phyloP scores from a whole-genome alignment of 768 basidiomycete genomes.

The Chalciporus piperatus region DNA sequence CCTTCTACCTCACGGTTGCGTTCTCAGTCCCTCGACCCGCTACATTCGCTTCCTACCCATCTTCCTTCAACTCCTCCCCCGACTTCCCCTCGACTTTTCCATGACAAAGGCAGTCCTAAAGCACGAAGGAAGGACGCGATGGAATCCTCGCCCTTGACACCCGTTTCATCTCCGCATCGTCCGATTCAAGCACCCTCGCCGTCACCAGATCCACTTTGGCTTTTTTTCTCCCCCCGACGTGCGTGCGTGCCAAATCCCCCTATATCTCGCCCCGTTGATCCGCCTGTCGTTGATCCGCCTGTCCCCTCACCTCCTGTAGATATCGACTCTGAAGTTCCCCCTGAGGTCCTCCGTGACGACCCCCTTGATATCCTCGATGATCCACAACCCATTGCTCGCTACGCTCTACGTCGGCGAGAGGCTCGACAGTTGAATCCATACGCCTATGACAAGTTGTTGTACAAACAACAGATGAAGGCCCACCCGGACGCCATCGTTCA shows the following conservation, averaged over 20 bases:
- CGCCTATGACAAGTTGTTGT: conserved; percentile 49
- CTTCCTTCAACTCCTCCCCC: conserved; percentile 17
- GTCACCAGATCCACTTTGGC: conserved; percentile 25
- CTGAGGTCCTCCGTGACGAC: neutral
- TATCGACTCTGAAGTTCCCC: neutral
- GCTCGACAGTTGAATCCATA: conserved; percentile 62
- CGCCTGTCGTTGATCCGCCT: neutral
- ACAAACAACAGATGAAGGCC: conserved; percentile 47
- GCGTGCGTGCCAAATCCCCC: neutral
- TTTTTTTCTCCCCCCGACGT: conserved; percentile 8
- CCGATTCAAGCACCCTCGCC: conserved; percentile 3
- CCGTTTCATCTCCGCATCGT: conserved; percentile 14
- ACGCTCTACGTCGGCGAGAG: conserved; percentile 54
- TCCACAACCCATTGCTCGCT: conserved; percentile 33
- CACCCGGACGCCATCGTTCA: conserved; percentile 70
- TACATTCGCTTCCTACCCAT: conserved; percentile 15
- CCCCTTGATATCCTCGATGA: conserved; percentile 4
- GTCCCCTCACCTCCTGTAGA: conserved; percentile 2
- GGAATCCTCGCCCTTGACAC: conserved; percentile 23
- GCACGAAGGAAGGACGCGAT: neutral
- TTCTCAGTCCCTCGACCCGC: conserved; percentile 15
- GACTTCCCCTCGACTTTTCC: conserved; percentile 13
- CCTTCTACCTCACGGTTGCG: conserved; percentile 8
- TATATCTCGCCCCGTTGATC: neutral
- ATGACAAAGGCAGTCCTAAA: conserved; percentile 1